Evolutionary conservation across 2,329 filamentous ascomycete species (phyloP).

Genomic region (Gremmenia infestans): DNA sequence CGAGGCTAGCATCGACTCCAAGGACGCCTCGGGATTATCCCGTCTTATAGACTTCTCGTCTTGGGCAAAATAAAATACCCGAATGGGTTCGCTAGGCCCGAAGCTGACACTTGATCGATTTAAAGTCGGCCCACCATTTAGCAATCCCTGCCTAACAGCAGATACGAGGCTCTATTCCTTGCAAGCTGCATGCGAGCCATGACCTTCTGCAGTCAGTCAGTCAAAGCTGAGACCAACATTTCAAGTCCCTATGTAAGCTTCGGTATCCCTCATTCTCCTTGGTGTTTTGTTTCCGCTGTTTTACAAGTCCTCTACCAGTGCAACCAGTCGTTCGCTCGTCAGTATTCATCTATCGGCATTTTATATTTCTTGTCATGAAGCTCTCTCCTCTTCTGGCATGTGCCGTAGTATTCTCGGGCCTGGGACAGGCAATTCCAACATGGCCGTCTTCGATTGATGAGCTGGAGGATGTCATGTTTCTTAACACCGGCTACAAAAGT

Average conservation of each 20-base stretch:
- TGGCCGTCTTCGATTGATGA: conserved; percentile 58
- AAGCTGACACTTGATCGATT: neutral
- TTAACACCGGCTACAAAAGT: conserved; percentile 49
- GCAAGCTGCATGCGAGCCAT: neutral
- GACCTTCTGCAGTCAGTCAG: neutral
- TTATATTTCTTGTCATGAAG: conserved; percentile 24
- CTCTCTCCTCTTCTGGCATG: conserved; percentile 13
- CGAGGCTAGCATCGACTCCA: too few species aligned
- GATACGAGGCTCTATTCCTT: neutral
- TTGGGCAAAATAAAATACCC: too few species aligned
- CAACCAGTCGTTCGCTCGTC: conserved; percentile 20
- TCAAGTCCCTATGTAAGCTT: conserved; percentile 9
- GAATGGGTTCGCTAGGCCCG: too few species aligned
- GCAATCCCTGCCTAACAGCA: neutral
- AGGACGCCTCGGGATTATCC: too few species aligned
- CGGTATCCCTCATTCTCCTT: neutral
- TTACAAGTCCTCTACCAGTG: conserved; percentile 13
- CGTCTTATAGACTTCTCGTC: too few species aligned
- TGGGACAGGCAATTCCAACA: conserved; percentile 45
- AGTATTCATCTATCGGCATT: conserved; percentile 3
- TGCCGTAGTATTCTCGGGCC: conserved; percentile 11
- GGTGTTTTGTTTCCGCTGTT: conserved; percentile 1
- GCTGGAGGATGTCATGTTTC: conserved; percentile 59
- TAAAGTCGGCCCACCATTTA: neutral
- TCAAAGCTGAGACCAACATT: conserved; percentile 16